Evolutionary conservation across 306 rosid species (phyloP).

Genomic region (Cicer arietinum): DNA sequence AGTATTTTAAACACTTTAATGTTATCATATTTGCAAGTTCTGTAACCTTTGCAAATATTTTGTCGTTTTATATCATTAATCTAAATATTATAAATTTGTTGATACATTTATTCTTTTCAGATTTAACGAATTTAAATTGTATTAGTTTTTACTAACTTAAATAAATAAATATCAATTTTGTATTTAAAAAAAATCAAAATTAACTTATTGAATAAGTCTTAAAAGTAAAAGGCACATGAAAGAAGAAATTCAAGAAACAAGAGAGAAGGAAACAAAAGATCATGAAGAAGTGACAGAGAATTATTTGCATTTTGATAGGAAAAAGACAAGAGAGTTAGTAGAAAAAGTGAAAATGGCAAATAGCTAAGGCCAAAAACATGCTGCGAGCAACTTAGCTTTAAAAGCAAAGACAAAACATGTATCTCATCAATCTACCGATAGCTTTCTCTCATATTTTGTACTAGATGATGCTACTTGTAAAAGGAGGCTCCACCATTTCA

Average conservation of each 20-base stretch:
- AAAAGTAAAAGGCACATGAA: conserved; percentile 13
- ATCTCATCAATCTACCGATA: conserved; percentile 50
- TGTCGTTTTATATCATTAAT: too few species aligned
- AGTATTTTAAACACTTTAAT: too few species aligned
- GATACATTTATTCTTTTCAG: too few species aligned
- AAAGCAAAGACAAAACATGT: conserved; percentile 51
- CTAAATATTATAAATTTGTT: too few species aligned
- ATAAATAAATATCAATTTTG: too few species aligned
- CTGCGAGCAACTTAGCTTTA: conserved; percentile 44
- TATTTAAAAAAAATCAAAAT: too few species aligned
- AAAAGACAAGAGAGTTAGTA: conserved; percentile 51
- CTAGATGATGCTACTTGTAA: conserved; percentile 7
- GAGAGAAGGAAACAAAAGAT: conserved; percentile 2
- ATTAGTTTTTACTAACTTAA: too few species aligned
- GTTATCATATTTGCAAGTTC: too few species aligned
- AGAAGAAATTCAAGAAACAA: conserved; percentile 1
- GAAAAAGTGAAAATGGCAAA: conserved; percentile 46
- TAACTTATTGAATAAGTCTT: neutral
- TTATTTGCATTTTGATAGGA: conserved; percentile 46
- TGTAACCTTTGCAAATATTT: too few species aligned
- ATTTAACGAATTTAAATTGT: too few species aligned
- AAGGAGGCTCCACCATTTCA: conserved; percentile 46
- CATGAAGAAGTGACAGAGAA: conserved; percentile 35
- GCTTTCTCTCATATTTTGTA: conserved; percentile 38
- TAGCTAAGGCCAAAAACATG: conserved; percentile 48